Percentiles rank a stretch among this genome's conserved stretches.
phyloP scores from a whole-genome alignment of 1,284 basidiomycete genomes.

The Fomes fomentarius region DNA sequence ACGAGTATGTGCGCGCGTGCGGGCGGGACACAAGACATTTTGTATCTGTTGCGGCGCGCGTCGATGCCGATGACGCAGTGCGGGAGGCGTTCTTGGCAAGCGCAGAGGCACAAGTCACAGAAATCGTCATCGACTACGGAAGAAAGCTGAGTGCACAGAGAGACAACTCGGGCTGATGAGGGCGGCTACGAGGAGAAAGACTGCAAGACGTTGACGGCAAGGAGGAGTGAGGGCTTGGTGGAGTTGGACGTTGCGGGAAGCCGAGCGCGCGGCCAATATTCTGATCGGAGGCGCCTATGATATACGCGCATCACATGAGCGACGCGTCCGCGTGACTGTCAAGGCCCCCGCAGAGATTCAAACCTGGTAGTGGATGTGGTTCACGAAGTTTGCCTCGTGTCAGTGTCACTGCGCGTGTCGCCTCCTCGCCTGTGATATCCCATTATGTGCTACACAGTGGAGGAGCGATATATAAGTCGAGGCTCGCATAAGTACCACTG shows the following conservation, averaged over 20 bases:
- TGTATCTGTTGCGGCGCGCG: no score
- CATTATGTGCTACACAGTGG: no score
- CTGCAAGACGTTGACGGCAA: no score
- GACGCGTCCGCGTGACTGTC: conserved; percentile 10
- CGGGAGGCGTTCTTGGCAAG: conserved; percentile 10
- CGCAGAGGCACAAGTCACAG: conserved; percentile 2
- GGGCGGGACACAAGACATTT: conserved; percentile 1
- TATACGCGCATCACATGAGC: conserved; percentile 15
- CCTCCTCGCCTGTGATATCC: no score
- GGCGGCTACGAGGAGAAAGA: no score
- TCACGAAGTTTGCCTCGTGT: background rate
- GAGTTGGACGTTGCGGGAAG: background rate
- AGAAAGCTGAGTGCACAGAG: background rate
- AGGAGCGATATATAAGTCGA: no score
- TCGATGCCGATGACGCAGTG: conserved; percentile 5
- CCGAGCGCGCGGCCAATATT: background rate
- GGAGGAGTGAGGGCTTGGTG: background rate
- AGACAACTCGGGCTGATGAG: background rate
- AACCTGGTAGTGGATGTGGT: no score
- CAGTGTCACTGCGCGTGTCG: background rate
- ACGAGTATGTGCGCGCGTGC: conserved; percentile 21
- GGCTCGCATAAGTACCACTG: no score
- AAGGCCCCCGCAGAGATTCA: background rate
- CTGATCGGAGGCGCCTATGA: background rate
- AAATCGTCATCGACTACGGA: conserved; percentile 15